Evolutionary conservation across 441 rosid species (phyloP).

Genomic region (Theobroma grandiflorum): DNA sequence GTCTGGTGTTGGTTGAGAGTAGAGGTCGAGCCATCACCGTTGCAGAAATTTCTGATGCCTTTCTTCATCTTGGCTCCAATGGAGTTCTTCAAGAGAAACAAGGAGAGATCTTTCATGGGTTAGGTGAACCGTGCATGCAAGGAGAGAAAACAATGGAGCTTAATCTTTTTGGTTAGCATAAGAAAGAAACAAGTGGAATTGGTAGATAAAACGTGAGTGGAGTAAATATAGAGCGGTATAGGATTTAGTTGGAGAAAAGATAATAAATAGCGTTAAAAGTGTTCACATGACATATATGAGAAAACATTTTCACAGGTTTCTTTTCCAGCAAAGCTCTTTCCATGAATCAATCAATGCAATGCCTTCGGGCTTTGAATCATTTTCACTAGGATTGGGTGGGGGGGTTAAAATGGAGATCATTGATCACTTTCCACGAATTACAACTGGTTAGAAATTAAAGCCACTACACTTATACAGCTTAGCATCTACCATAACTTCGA

Average conservation of each 20-base stretch:
- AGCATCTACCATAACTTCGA: background rate
- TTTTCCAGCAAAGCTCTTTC: background rate
- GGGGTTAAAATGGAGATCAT: background rate
- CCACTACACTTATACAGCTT: background rate
- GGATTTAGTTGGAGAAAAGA: slow-evolving; percentile 6
- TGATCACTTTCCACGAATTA: background rate
- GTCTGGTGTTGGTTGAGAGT: slow-evolving; percentile 60
- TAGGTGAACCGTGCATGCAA: background rate
- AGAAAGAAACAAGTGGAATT: background rate
- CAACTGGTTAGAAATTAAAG: background rate
- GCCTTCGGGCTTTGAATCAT: background rate
- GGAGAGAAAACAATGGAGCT: background rate
- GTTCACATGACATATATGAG: slow-evolving; percentile 22
- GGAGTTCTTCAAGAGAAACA: slow-evolving; percentile 66
- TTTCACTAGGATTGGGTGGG: background rate
- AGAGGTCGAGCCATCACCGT: slow-evolving; percentile 72
- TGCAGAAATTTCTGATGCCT: slow-evolving; percentile 63
- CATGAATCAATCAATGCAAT: background rate
- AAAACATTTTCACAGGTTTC: slow-evolving; percentile 9
- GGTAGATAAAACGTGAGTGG: slow-evolving; percentile 20
- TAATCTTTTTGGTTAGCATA: background rate
- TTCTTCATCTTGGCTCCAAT: slow-evolving; percentile 72
- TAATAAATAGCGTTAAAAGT: slow-evolving; percentile 22
- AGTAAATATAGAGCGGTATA: slow-evolving; percentile 21
- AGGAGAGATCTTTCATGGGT: slow-evolving; percentile 69